Conservation (phyloP, 495 filamentous ascomycete genomes). For the Aspergillus indologenus region DNA sequence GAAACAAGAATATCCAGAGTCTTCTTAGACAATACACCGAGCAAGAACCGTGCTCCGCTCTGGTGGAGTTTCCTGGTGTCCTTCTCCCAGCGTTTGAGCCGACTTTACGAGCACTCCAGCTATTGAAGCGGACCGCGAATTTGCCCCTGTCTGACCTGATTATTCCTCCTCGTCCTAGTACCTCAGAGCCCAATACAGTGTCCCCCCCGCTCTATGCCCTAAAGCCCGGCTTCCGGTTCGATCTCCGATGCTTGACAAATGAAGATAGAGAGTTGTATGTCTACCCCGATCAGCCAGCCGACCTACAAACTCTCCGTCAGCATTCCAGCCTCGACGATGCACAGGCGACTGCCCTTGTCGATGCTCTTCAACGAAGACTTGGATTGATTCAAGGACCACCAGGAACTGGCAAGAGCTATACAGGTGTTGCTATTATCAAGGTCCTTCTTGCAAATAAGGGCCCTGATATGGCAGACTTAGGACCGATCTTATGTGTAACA, state of each 20-base stretch:
- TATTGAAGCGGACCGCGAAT: constrained; percentile 46
- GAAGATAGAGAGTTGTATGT: constrained; percentile 29
- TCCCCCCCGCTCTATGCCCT: constrained; percentile 54
- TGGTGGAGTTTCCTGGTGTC: constrained; percentile 71
- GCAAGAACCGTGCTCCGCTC: constrained; percentile 17
- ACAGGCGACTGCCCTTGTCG: constrained; percentile 56
- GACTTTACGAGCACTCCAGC: constrained; percentile 62
- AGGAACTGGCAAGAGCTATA: constrained; percentile 73
- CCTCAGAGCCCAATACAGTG: constrained; percentile 23
- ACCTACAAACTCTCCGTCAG: constrained; percentile 37
- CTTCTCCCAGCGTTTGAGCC: constrained; percentile 65
- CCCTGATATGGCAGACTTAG: constrained; percentile 37
- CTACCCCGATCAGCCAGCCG: constrained; percentile 35
- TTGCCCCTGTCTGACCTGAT: constrained; percentile 62
- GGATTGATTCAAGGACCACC: constrained; percentile 78
- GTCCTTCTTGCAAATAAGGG: constrained; percentile 58
- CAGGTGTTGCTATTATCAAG: constrained; percentile 58
- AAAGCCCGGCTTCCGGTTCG: constrained; percentile 49
- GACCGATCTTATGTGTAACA: constrained; percentile 63
- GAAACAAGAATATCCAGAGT: constrained; percentile 27
- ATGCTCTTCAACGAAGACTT: constrained; percentile 52
- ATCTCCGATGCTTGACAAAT: constrained; percentile 46
- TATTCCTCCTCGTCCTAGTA: constrained; percentile 26
- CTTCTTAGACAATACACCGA: constrained; percentile 23
- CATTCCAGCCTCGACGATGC: constrained; percentile 53